phyloP scores from a whole-genome alignment of 345 rosid species.

The Pugionium dolabratum region DNA sequence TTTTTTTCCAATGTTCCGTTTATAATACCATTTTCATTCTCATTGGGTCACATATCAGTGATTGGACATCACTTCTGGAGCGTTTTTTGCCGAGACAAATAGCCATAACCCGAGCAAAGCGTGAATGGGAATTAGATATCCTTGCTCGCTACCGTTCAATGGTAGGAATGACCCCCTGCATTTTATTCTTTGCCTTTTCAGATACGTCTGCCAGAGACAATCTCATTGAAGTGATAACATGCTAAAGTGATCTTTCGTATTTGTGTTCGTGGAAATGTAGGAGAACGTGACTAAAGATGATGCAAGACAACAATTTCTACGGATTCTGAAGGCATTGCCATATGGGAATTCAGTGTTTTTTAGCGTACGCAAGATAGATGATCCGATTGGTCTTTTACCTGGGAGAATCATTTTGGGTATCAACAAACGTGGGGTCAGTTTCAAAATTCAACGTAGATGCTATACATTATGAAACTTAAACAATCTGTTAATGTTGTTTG shows the following conservation, averaged over 20 bases:
- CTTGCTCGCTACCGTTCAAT: slow-evolving; percentile 81
- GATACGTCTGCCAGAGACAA: slow-evolving; percentile 3
- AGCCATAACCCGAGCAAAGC: slow-evolving; percentile 92
- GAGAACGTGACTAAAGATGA: slow-evolving; percentile 94
- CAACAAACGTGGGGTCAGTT: slow-evolving; percentile 93
- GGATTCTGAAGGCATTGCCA: slow-evolving; percentile 76
- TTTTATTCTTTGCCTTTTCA: slow-evolving; percentile 1
- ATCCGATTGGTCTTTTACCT: slow-evolving; percentile 96
- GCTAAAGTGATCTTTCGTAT: slow-evolving; percentile 9
- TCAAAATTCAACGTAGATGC: slow-evolving; percentile 1
- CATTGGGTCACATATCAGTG: slow-evolving; percentile 50
- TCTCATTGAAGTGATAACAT: slow-evolving; percentile 8
- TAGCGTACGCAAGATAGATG: slow-evolving; percentile 91
- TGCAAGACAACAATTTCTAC: slow-evolving; percentile 89
- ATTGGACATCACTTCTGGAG: slow-evolving; percentile 90
- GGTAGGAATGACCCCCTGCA: slow-evolving; percentile 51
- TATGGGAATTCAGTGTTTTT: slow-evolving; percentile 96
- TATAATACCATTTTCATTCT: slow-evolving; percentile 13
- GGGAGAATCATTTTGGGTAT: slow-evolving; percentile 92
- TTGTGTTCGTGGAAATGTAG: slow-evolving; percentile 43
- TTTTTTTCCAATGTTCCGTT: neutral
- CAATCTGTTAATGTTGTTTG: neutral
- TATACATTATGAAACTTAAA: neutral
- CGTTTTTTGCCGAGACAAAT: slow-evolving; percentile 90
- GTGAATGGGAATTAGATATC: slow-evolving; percentile 95